Evolutionary conservation across 352 stramenopile genomes (phyloP).

Genomic region (Phytophthora sp.): DNA sequence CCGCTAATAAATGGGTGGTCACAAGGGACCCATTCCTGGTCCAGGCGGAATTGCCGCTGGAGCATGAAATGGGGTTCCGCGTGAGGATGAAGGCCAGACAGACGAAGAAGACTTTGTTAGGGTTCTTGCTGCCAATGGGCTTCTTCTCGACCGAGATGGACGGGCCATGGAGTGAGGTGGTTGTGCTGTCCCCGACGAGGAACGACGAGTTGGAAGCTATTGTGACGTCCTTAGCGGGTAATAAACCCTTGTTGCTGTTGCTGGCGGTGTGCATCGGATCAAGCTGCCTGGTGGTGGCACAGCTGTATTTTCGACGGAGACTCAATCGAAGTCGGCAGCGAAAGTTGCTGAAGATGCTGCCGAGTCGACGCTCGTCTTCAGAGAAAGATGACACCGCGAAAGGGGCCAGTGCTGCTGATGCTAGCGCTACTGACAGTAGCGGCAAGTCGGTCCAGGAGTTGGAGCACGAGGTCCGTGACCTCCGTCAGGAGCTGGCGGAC

Average conservation of each 20-base stretch:
- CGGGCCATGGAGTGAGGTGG: constrained; percentile 60
- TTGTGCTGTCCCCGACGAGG: constrained; percentile 47
- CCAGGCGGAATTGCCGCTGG: constrained; percentile 52
- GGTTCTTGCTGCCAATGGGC: constrained; percentile 25
- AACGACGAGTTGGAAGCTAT: constrained; percentile 65
- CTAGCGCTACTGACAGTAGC: background rate
- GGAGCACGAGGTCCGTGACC: constrained; percentile 65
- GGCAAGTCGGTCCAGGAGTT: constrained; percentile 33
- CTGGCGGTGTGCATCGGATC: constrained; percentile 57
- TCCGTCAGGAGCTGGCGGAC: constrained; percentile 79
- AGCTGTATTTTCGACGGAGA: constrained; percentile 35
- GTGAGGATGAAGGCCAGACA: constrained; percentile 61
- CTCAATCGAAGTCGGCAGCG: constrained; percentile 16
- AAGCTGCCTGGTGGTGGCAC: constrained; percentile 50
- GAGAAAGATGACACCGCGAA: background rate
- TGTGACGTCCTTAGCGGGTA: constrained; percentile 48
- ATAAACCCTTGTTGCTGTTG: constrained; percentile 57
- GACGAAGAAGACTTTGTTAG: constrained; percentile 29
- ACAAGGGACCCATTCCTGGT: constrained; percentile 66
- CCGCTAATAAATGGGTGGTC: constrained; percentile 53
- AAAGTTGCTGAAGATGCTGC: constrained; percentile 15
- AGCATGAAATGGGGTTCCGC: constrained; percentile 62
- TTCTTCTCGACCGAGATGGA: constrained; percentile 63
- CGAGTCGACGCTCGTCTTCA: constrained; percentile 18
- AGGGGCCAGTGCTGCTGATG: background rate